phyloP scores from a whole-genome alignment of 176 grass and related monocot genomes.

The Microstegium vimineum region DNA sequence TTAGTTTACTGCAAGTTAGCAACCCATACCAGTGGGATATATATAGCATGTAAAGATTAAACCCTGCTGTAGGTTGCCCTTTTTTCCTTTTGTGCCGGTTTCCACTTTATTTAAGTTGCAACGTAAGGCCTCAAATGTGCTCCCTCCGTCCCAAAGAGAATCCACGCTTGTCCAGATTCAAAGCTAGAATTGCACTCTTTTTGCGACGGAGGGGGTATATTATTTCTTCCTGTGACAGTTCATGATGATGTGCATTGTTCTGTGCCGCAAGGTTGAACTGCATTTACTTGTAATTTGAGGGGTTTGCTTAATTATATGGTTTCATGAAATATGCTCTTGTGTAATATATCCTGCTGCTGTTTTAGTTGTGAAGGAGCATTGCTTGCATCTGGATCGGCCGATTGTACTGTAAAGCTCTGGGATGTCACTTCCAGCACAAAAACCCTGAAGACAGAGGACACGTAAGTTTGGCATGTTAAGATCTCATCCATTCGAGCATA shows the following conservation, averaged over 20 bases:
- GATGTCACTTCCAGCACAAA: conserved; percentile 79
- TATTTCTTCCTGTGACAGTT: neutral
- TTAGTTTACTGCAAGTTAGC: neutral
- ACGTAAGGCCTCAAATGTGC: neutral
- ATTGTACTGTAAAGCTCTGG: conserved; percentile 94
- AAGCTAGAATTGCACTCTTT: neutral
- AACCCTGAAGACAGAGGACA: conserved; percentile 71
- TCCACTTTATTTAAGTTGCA: conserved; percentile 12
- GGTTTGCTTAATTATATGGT: neutral
- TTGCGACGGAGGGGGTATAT: neutral
- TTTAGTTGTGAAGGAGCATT: conserved; percentile 85
- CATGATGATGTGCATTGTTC: conserved; percentile 7
- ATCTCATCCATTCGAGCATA: neutral
- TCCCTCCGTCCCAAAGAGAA: neutral
- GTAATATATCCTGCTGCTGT: conserved; percentile 1
- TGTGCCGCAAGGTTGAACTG: neutral
- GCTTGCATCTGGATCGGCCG: conserved; percentile 93
- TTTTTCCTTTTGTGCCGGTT: neutral
- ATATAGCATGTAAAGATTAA: neutral
- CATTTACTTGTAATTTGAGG: neutral
- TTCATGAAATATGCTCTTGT: neutral
- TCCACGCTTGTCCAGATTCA: neutral
- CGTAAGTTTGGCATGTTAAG: conserved; percentile 32
- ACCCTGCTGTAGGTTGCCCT: neutral
- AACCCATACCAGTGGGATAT: conserved; percentile 4